A percentile compares a stretch with the other conserved stretches of the same genome.
Evolutionary conservation across 352 stramenopile species (phyloP).

Genomic region (Phytophthora aleatoria): DNA sequence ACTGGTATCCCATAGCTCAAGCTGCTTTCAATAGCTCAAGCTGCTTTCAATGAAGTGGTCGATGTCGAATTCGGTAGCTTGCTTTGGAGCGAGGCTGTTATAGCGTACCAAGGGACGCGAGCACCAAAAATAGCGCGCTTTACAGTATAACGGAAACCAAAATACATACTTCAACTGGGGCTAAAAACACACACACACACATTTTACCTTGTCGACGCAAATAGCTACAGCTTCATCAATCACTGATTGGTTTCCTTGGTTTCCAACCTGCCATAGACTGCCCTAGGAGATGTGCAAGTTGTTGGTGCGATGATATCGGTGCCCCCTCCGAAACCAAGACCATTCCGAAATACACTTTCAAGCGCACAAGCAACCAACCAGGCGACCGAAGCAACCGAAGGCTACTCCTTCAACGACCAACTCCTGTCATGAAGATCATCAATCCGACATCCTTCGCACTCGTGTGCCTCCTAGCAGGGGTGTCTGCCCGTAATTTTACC

Average conservation of each 20-base stretch:
- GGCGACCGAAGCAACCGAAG: conserved; percentile 1
- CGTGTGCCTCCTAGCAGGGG: conserved; percentile 14
- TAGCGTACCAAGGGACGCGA: too few species aligned
- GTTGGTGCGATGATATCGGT: not conserved
- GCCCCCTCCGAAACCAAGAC: not conserved
- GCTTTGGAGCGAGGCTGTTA: too few species aligned
- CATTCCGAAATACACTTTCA: conserved; percentile 26
- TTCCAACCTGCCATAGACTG: too few species aligned
- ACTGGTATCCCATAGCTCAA: too few species aligned
- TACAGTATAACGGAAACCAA: too few species aligned
- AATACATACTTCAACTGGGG: too few species aligned
- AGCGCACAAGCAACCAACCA: conserved; percentile 12
- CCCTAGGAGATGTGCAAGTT: not conserved
- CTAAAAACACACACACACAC: too few species aligned
- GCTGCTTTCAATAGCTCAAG: too few species aligned
- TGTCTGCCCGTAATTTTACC: conserved; percentile 16
- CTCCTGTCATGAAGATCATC: conserved; percentile 27
- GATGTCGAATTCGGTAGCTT: too few species aligned
- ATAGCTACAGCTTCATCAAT: not conserved
- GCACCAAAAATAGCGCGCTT: too few species aligned
- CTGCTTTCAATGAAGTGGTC: too few species aligned
- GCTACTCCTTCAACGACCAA: not conserved
- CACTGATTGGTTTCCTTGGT: too few species aligned
- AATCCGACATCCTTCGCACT: conserved; percentile 14
- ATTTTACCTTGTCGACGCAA: not conserved